These are phyloP conservation scores for Skeletonema costatum DNA, from an alignment of 108 stramenopile genomes.

Conservation along the genomic window DNA sequence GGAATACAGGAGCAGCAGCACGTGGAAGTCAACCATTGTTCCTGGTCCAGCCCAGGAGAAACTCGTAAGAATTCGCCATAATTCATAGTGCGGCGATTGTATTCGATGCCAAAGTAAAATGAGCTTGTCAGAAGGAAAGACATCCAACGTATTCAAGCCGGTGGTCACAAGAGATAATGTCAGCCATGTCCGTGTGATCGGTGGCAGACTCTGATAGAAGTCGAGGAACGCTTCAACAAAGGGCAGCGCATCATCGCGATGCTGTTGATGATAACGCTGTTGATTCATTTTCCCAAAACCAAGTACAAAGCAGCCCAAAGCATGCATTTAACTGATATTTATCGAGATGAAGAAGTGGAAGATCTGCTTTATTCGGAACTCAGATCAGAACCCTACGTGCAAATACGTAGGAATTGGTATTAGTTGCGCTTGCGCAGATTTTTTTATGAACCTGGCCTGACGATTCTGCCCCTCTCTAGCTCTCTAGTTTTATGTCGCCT, in stretches of 20 bases:
- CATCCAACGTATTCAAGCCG: conserved; percentile 22
- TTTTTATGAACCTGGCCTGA: too few species aligned
- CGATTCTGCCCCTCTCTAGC: too few species aligned
- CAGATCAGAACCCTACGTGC: too few species aligned
- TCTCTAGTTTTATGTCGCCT: too few species aligned
- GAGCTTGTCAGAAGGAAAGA: conserved; percentile 26
- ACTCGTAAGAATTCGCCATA: conserved; percentile 42
- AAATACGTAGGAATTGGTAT: too few species aligned
- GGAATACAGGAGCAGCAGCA: conserved; percentile 34
- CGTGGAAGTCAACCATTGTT: conserved; percentile 23
- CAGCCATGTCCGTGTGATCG: conserved; percentile 32
- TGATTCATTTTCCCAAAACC: neutral
- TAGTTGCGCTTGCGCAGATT: too few species aligned
- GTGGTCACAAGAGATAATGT: conserved; percentile 25
- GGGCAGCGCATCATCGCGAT: neutral
- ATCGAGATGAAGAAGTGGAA: too few species aligned
- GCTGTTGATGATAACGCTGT: neutral
- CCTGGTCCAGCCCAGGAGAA: conserved; percentile 40
- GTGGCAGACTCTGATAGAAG: conserved; percentile 29
- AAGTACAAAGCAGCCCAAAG: too few species aligned
- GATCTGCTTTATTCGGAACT: too few species aligned
- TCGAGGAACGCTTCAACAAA: conserved; percentile 30
- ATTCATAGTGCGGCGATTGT: conserved; percentile 28
- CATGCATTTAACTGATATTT: too few species aligned
- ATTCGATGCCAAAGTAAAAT: conserved; percentile 28